Percentiles rank a stretch among this genome's conserved stretches.
Conservation (phyloP, 2,329 filamentous ascomycete species). For the Karstenula rhodostoma region DNA sequence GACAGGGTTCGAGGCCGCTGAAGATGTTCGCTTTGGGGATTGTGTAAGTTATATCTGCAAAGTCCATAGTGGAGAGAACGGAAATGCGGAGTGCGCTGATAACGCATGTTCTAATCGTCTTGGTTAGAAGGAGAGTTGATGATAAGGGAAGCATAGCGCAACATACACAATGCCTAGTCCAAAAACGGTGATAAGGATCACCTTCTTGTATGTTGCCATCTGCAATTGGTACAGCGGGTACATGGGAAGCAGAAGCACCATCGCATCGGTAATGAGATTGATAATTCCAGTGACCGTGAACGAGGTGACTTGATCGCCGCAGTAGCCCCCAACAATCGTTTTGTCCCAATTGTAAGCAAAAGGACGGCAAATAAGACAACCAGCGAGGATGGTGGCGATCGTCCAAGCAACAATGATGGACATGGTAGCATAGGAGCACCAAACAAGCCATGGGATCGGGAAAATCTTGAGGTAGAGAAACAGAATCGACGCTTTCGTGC, state of each 20-base stretch:
- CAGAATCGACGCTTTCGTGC: not conserved
- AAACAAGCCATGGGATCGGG: not conserved
- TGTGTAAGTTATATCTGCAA: not conserved
- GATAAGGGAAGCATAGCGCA: not conserved
- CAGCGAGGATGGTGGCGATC: not conserved
- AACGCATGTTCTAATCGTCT: not conserved
- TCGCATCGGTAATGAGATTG: not conserved
- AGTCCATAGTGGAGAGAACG: not conserved
- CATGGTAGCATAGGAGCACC: not conserved
- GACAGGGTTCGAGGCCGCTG: not conserved
- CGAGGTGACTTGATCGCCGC: not conserved
- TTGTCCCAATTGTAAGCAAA: not conserved
- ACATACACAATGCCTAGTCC: not conserved
- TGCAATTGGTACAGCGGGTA: not conserved
- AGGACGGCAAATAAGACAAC: not conserved
- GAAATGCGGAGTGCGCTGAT: conserved; percentile 1
- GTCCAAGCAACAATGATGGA: not conserved
- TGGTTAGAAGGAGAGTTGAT: not conserved
- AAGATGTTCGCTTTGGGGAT: not conserved
- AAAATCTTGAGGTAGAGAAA: not conserved
- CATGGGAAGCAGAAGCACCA: not conserved
- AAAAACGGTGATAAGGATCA: not conserved
- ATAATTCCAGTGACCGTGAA: not conserved
- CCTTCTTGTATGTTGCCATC: not conserved
- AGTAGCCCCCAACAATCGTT: not conserved